phyloP scores from a whole-genome alignment of 139 green algal genomes.

The Ulvella scutata region DNA sequence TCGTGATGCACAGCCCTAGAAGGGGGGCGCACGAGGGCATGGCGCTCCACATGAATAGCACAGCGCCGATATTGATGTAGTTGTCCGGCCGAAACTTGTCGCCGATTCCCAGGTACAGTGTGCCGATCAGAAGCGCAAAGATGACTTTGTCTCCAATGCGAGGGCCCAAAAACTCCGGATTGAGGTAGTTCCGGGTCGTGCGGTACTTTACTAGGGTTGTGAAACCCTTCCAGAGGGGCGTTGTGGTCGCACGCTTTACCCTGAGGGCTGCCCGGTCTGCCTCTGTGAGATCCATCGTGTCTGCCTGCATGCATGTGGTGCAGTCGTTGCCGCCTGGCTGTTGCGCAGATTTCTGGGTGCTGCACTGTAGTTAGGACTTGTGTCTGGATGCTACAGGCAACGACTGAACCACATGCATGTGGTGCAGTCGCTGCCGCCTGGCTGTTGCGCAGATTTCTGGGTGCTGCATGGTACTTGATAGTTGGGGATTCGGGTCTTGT shows the following conservation, averaged over 20 bases:
- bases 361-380: too few species aligned
- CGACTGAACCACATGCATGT: too few species aligned
- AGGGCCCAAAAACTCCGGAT: slow-evolving; percentile 41
- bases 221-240: slow-evolving; percentile 55
- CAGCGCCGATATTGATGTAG: slow-evolving; percentile 46
- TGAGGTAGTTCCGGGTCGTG: slow-evolving; percentile 42
- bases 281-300: slow-evolving; percentile 3
- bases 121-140: slow-evolving; percentile 41
- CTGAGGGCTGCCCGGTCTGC: slow-evolving; percentile 29
- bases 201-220: slow-evolving; percentile 50
- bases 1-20: too few species aligned
- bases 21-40: slow-evolving; percentile 30
- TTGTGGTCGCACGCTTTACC: slow-evolving; percentile 38
- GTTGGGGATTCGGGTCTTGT: too few species aligned
- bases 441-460: too few species aligned
- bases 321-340: neutral
- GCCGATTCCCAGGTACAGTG: slow-evolving; percentile 38
- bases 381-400: too few species aligned
- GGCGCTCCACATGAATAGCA: slow-evolving; percentile 63
- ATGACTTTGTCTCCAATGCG: slow-evolving; percentile 59
- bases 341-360: too few species aligned
- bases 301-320: neutral
- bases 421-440: neutral
- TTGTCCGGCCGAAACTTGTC: slow-evolving; percentile 18
- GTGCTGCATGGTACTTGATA: too few species aligned